Percentiles rank a stretch among this genome's conserved stretches.
These are phyloP conservation scores for Phalaenopsis hybrid DNA, from an alignment of 116 monocot species.

Conservation along the genomic window DNA sequence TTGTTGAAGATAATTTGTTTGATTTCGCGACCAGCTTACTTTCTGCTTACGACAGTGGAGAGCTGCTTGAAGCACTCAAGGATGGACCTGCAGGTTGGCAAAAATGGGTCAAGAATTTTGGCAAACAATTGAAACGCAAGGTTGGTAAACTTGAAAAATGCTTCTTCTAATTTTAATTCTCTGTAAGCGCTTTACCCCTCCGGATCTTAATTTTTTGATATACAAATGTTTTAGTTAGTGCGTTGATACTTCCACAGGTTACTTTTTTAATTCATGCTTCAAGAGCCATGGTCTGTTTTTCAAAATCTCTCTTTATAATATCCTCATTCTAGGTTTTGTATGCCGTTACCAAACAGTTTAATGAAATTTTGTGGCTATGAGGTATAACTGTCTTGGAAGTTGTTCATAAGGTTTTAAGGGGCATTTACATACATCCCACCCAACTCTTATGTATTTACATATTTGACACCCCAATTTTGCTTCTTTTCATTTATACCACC, in stretches of 20 bases:
- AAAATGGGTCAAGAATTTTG: constrained; percentile 94
- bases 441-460: too few relatives aligned
- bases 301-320: neutral
- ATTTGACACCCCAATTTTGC: too few relatives aligned
- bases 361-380: too few relatives aligned
- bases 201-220: too few relatives aligned
- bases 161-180: neutral
- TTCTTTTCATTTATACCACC: too few relatives aligned
- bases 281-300: neutral
- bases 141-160: constrained; percentile 21
- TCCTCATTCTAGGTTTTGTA: too few relatives aligned
- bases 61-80: constrained; percentile 67
- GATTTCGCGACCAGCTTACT: constrained; percentile 75
- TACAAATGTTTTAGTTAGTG: neutral
- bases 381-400: too few relatives aligned
- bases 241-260: neutral
- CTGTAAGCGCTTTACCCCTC: neutral
- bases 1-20: constrained; percentile 75
- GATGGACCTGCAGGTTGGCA: constrained; percentile 89
- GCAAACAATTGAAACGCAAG: constrained; percentile 83
- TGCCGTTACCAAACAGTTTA: too few relatives aligned
- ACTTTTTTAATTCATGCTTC: neutral
- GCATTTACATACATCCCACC: too few relatives aligned
- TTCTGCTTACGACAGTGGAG: constrained; percentile 69
- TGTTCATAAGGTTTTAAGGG: too few relatives aligned